Evolutionary conservation across 371 early-diverging fungal species (phyloP).

Genomic region (Rhizopus sp.): DNA sequence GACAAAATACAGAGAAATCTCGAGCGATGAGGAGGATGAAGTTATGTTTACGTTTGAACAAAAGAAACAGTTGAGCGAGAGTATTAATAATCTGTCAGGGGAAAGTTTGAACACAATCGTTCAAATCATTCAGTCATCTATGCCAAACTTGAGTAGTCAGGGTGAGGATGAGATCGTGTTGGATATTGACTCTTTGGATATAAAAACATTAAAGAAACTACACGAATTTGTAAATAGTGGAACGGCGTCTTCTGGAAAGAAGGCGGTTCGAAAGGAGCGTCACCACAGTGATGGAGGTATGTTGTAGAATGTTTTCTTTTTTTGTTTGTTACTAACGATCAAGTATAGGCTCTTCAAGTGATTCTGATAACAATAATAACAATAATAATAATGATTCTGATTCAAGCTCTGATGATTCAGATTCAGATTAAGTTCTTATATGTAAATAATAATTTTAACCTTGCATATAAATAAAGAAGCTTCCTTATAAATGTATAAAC

Average conservation of each 20-base stretch:
- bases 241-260: neutral
- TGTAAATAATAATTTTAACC: neutral
- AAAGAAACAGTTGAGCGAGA: conserved; percentile 82
- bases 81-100: conserved; percentile 75
- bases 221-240: conserved; percentile 76
- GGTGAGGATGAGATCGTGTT: conserved; percentile 89
- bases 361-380: neutral
- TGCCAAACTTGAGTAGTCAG: conserved; percentile 73
- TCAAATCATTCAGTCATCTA: conserved; percentile 80
- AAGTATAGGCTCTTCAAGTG: conserved; percentile 3
- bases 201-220: conserved; percentile 75
- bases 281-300: neutral
- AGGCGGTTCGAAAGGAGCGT: neutral
- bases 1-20: conserved; percentile 4
- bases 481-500: neutral
- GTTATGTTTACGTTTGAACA: conserved; percentile 79
- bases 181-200: conserved; percentile 89
- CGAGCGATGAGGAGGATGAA: conserved; percentile 17
- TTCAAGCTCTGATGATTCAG: neutral
- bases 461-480: neutral
- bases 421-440: neutral
- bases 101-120: conserved; percentile 79
- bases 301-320: neutral
- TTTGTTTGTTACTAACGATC: neutral
- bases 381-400: neutral